A percentile compares a stretch with the other conserved stretches of the same genome.
phyloP scores from a whole-genome alignment of 148 eudicot species.

The Vaccinium darrowii region DNA sequence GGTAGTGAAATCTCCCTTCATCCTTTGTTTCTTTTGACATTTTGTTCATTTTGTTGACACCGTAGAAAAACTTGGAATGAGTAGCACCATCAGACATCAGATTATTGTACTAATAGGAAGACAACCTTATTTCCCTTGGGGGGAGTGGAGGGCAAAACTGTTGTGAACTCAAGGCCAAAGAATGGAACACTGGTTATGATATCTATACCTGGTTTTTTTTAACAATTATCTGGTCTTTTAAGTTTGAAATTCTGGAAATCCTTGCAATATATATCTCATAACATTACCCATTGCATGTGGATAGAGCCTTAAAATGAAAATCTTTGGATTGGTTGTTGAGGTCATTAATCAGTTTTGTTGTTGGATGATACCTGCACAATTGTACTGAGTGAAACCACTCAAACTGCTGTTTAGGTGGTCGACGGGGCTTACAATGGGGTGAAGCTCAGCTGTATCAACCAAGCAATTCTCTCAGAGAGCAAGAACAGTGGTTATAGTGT shows the following conservation, averaged over 20 bases:
- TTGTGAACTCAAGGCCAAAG: background rate
- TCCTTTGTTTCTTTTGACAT: constrained; percentile 4
- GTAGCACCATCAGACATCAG: background rate
- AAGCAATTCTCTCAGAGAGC: constrained; percentile 82
- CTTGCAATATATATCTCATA: background rate
- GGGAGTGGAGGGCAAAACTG: background rate
- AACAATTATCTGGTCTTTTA: background rate
- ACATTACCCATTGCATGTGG: background rate
- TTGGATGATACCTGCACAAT: background rate
- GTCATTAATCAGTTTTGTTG: background rate
- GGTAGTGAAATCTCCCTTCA: constrained; percentile 55
- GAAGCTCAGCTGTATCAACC: constrained; percentile 61
- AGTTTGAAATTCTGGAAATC: background rate
- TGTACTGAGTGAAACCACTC: background rate
- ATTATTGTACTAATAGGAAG: background rate
- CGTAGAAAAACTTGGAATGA: background rate
- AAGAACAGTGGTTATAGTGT: constrained; percentile 60
- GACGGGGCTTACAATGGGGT: constrained; percentile 87
- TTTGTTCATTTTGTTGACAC: background rate
- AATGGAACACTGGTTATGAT: background rate
- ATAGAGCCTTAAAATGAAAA: background rate
- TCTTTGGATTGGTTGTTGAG: background rate
- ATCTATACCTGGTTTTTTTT: background rate
- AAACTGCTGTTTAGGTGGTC: constrained; percentile 45
- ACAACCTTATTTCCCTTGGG: background rate